These are phyloP conservation scores for Apiospora pterosperma DNA, from an alignment of 2,329 filamentous ascomycete species.

Conservation along the genomic window DNA sequence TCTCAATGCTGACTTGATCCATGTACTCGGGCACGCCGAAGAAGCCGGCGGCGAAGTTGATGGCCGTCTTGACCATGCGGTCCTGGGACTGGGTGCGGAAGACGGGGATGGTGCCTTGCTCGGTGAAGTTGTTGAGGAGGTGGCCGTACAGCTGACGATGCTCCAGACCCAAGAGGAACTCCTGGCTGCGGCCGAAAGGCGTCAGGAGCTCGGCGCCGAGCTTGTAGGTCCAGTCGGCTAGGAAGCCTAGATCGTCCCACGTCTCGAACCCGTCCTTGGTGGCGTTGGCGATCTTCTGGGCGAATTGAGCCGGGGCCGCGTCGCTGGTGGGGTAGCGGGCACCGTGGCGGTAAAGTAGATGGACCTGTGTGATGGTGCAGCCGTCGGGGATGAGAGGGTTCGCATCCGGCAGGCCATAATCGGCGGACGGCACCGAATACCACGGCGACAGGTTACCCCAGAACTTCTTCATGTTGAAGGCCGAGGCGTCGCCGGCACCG, in stretches of 20 bases:
- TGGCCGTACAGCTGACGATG: constrained; percentile 39
- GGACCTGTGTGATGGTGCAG: constrained; percentile 28
- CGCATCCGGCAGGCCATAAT: constrained; percentile 27
- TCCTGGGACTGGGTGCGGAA: constrained; percentile 30
- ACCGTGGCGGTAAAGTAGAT: constrained; percentile 29
- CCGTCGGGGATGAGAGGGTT: constrained; percentile 25
- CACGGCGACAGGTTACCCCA: constrained; percentile 31
- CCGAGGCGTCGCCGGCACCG: constrained; percentile 16
- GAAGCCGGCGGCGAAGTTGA: constrained; percentile 30
- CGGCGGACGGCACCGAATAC: constrained; percentile 29
- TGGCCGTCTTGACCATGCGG: constrained; percentile 29
- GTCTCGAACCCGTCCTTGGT: constrained; percentile 29
- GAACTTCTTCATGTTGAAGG: constrained; percentile 27
- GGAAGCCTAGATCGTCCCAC: constrained; percentile 24
- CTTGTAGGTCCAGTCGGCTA: constrained; percentile 31
- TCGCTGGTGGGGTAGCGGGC: constrained; percentile 29
- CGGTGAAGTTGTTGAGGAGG: constrained; percentile 40
- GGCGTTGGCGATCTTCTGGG: constrained; percentile 29
- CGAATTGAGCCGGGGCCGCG: constrained; percentile 25
- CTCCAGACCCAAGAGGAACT: constrained; percentile 36
- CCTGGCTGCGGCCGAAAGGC: constrained; percentile 36
- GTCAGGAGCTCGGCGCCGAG: constrained; percentile 32
- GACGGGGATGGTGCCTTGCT: constrained; percentile 33
- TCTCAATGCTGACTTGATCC: constrained; percentile 29
- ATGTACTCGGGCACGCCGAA: constrained; percentile 31